A percentile compares a stretch with the other conserved stretches of the same genome.
Evolutionary conservation across 169 alveolate species (phyloP).

Genomic region (Plasmodium reichenowi): DNA sequence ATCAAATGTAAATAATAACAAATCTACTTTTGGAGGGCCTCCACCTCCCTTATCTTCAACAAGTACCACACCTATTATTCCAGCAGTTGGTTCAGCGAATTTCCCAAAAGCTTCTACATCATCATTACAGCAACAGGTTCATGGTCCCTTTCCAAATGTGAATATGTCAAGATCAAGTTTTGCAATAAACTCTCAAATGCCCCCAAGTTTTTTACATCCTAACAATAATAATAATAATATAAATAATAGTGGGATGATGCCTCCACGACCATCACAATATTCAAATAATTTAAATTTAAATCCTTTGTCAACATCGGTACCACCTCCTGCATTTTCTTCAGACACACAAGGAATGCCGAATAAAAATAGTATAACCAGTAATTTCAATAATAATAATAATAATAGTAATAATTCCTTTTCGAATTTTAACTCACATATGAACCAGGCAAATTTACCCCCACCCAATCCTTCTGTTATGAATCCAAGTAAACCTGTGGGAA

Average conservation of each 20-base stretch:
- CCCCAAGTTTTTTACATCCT: background rate
- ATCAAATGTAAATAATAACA: conserved; percentile 9
- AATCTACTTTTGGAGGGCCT: background rate
- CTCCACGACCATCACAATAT: conserved; percentile 35
- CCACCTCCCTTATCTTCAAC: conserved; percentile 5
- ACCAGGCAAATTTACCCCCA: conserved; percentile 17
- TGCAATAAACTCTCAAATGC: background rate
- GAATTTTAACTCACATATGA: conserved; percentile 24
- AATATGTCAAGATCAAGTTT: background rate
- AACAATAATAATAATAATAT: background rate
- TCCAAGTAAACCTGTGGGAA: conserved; percentile 2
- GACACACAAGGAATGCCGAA: conserved; percentile 5
- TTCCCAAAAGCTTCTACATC: conserved; percentile 20
- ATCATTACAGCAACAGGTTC: conserved; percentile 8
- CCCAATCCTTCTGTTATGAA: background rate
- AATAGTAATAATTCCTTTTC: conserved; percentile 9
- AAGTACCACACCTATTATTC: background rate
- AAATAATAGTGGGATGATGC: conserved; percentile 3
- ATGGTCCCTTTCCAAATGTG: background rate
- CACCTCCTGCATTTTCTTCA: conserved; percentile 41
- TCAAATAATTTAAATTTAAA: conserved; percentile 42
- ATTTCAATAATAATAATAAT: no score
- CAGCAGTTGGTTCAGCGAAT: background rate
- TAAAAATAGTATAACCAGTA: no score
- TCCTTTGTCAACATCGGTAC: conserved; percentile 36